A percentile compares a stretch with the other conserved stretches of the same genome.
These are phyloP conservation scores for Lepiota venenata DNA, from an alignment of 768 basidiomycete species.

Conservation along the genomic window DNA sequence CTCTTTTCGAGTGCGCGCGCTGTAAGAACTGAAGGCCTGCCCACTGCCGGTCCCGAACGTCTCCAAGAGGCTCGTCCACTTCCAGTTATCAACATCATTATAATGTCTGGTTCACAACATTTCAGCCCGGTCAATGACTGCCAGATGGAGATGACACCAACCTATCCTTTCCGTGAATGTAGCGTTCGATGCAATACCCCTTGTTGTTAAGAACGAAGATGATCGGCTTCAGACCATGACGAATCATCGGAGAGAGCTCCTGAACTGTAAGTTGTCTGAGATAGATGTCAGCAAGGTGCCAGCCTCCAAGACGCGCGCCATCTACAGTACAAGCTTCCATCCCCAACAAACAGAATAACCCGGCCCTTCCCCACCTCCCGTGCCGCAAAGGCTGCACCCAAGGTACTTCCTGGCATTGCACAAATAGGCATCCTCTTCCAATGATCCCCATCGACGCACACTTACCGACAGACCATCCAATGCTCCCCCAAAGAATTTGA, in stretches of 20 bases:
- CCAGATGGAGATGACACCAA: slow-evolving; percentile 15
- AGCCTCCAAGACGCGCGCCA: slow-evolving; percentile 7
- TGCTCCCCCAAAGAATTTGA: slow-evolving; percentile 89
- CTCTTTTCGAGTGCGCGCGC: slow-evolving; percentile 62
- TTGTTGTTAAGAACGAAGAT: slow-evolving; percentile 80
- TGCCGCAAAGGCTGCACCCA: slow-evolving; percentile 82
- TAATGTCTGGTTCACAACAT: slow-evolving; percentile 48
- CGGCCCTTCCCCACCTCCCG: slow-evolving; percentile 57
- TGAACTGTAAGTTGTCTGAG: slow-evolving; percentile 74
- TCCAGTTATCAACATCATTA: slow-evolving; percentile 85
- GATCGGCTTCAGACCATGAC: slow-evolving; percentile 70
- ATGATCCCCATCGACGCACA: background rate
- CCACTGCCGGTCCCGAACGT: slow-evolving; percentile 54
- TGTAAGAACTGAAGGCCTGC: slow-evolving; percentile 55
- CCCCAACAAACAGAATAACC: slow-evolving; percentile 82
- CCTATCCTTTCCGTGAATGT: slow-evolving; percentile 63
- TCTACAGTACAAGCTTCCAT: slow-evolving; percentile 68
- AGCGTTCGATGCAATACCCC: slow-evolving; percentile 87
- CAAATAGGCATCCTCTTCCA: background rate
- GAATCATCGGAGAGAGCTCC: slow-evolving; percentile 83
- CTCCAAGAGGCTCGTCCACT: slow-evolving; percentile 62
- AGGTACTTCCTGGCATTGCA: slow-evolving; percentile 40
- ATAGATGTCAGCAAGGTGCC: background rate
- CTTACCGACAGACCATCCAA: slow-evolving; percentile 84
- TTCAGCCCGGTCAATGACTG: background rate